Percentiles rank a stretch among this genome's conserved stretches.
Evolutionary conservation across 1,284 basidiomycete genomes (phyloP).

Genomic region (Ustilago bromivora): DNA sequence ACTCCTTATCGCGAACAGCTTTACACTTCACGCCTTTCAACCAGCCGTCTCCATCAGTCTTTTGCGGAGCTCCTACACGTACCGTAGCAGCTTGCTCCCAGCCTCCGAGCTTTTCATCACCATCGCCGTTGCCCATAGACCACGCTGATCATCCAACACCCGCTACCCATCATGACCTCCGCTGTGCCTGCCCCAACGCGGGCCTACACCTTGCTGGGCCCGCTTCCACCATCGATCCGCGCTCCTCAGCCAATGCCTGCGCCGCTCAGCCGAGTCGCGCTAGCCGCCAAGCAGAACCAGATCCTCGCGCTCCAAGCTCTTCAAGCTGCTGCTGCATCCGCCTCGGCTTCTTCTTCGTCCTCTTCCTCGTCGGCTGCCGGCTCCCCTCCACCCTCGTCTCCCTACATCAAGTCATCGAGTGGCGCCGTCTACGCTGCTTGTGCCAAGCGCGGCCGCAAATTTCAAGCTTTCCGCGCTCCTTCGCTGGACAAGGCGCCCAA

Average conservation of each 20-base stretch:
- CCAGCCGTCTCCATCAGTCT: not conserved
- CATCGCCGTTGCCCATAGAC: not conserved
- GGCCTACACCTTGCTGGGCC: constrained; percentile 24
- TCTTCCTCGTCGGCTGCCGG: constrained; percentile 38
- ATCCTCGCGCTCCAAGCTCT: constrained; percentile 49
- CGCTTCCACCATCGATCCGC: constrained; percentile 25
- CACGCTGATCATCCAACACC: not conserved
- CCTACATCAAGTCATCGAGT: constrained; percentile 18
- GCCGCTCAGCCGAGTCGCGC: constrained; percentile 44
- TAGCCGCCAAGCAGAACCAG: constrained; percentile 51
- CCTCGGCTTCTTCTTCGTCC: constrained; percentile 32
- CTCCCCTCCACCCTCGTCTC: constrained; percentile 38
- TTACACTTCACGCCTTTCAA: not conserved
- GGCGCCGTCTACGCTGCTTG: constrained; percentile 16
- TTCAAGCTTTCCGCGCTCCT: constrained; percentile 46
- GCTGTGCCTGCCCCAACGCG: constrained; percentile 33
- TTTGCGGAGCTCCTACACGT: not conserved
- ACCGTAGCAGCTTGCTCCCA: not conserved
- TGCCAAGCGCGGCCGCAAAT: constrained; percentile 45
- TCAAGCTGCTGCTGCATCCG: constrained; percentile 35
- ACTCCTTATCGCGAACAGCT: not conserved
- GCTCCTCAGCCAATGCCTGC: constrained; percentile 45
- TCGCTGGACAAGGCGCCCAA: constrained; percentile 14
- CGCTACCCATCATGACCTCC: constrained; percentile 24
- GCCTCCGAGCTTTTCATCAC: not conserved